Conservation (phyloP, 202 grass and related monocot genomes). For the Thinopyrum obtusiflorum region DNA sequence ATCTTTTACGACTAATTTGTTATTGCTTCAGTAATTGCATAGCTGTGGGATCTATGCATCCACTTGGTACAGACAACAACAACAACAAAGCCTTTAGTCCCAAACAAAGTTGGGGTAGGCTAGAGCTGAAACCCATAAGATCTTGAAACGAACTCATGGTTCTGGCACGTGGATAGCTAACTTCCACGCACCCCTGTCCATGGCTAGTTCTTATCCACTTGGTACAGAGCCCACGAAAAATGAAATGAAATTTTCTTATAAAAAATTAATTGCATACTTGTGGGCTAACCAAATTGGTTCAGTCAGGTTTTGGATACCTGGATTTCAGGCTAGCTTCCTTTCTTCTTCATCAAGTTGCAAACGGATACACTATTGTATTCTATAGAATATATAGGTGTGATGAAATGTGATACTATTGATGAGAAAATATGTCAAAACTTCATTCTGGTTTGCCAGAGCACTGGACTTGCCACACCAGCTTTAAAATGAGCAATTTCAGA, state of each 20-base stretch:
- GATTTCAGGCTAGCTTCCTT: neutral
- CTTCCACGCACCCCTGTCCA: too few species aligned
- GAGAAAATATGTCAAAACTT: neutral
- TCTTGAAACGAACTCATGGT: too few species aligned
- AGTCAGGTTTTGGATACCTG: neutral
- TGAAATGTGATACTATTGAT: neutral
- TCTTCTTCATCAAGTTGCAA: neutral
- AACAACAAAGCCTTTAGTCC: too few species aligned
- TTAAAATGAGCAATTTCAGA: neutral
- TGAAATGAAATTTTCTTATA: neutral
- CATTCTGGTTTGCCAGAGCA: neutral
- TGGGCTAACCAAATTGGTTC: neutral
- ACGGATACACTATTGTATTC: neutral
- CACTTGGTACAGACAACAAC: too few species aligned
- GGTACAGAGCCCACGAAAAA: neutral
- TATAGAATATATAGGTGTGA: neutral
- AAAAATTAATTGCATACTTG: neutral
- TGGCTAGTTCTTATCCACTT: neutral
- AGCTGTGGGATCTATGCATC: neutral
- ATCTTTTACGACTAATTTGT: neutral
- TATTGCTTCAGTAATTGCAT: slow-evolving; percentile 10
- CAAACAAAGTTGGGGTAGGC: too few species aligned
- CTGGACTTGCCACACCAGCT: neutral
- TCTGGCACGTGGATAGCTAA: too few species aligned
- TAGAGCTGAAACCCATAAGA: too few species aligned